Evolutionary conservation across 2,329 filamentous ascomycete species (phyloP).

Genomic region (Colletotrichum sp.): DNA sequence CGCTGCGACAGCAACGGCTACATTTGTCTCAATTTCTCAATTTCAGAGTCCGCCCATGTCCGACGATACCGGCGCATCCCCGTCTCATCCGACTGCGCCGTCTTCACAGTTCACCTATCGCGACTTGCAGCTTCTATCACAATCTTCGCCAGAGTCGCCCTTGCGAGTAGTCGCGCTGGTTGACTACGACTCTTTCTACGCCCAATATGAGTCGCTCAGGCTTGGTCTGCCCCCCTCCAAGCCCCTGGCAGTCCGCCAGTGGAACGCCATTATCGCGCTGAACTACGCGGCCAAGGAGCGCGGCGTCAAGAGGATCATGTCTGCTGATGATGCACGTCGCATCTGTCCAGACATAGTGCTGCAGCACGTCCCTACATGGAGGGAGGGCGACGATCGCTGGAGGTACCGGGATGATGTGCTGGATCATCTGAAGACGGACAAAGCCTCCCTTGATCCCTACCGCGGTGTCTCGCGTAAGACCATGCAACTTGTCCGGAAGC

Average conservation of each 20-base stretch:
- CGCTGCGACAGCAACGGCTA: no score
- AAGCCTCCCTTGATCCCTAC: neutral
- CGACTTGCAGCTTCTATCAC: neutral
- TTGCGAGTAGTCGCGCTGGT: neutral
- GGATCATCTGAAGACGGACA: neutral
- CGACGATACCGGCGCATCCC: neutral
- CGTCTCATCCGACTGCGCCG: neutral
- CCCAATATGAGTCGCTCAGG: slow-evolving; percentile 44
- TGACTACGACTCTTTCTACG: neutral
- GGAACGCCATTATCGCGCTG: slow-evolving; percentile 7
- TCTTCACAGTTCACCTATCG: neutral
- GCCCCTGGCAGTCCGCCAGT: neutral
- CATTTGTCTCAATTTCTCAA: neutral
- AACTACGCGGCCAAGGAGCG: neutral
- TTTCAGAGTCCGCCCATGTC: neutral
- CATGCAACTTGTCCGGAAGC: neutral
- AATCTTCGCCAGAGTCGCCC: neutral
- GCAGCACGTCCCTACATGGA: neutral
- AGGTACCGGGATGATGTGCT: neutral
- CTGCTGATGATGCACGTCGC: neutral
- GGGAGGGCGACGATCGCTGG: neutral
- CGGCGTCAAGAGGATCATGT: neutral
- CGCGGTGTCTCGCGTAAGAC: neutral
- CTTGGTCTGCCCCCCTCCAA: slow-evolving; percentile 16
- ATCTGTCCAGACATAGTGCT: neutral